A percentile compares a stretch with the other conserved stretches of the same genome.
These are phyloP conservation scores for Diaporthe citri DNA, from an alignment of 2,329 filamentous ascomycete species.

Conservation along the genomic window DNA sequence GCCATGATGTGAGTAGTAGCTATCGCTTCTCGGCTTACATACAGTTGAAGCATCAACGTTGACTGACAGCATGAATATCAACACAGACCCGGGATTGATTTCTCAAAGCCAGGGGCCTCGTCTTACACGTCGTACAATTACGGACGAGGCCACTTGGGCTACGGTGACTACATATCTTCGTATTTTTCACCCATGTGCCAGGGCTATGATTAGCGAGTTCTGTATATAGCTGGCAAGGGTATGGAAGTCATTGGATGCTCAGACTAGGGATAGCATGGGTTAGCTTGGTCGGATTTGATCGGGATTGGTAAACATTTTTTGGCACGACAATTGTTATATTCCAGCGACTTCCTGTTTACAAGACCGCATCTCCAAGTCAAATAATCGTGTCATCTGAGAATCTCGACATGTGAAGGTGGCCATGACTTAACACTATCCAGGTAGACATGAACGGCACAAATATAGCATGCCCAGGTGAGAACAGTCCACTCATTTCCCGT, in stretches of 20 bases:
- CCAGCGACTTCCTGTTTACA: neutral
- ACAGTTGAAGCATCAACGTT: no score
- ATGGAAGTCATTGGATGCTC: neutral
- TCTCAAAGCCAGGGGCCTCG: constrained; percentile 32
- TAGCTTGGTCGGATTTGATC: neutral
- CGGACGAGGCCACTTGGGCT: constrained; percentile 19
- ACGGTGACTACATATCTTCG: constrained; percentile 38
- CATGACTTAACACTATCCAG: neutral
- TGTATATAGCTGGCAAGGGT: neutral
- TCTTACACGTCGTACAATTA: constrained; percentile 38
- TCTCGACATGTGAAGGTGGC: neutral
- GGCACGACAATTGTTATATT: neutral
- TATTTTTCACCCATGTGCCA: constrained; percentile 36
- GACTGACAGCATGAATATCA: neutral
- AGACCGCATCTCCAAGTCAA: neutral
- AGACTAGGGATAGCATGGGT: neutral
- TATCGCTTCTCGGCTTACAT: no score
- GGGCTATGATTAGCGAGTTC: neutral
- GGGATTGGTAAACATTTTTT: neutral
- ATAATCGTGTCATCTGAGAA: no score
- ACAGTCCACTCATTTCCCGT: neutral
- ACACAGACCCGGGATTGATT: constrained; percentile 23
- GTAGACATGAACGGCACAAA: neutral
- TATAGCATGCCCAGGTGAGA: neutral
- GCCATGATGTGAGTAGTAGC: constrained; percentile 10